Evolutionary conservation across 2,329 filamentous ascomycete genomes (phyloP), one percentile per base, ranked within the genome.

Genomic region (Dryadomyces quercus-mongolicae): DNA sequence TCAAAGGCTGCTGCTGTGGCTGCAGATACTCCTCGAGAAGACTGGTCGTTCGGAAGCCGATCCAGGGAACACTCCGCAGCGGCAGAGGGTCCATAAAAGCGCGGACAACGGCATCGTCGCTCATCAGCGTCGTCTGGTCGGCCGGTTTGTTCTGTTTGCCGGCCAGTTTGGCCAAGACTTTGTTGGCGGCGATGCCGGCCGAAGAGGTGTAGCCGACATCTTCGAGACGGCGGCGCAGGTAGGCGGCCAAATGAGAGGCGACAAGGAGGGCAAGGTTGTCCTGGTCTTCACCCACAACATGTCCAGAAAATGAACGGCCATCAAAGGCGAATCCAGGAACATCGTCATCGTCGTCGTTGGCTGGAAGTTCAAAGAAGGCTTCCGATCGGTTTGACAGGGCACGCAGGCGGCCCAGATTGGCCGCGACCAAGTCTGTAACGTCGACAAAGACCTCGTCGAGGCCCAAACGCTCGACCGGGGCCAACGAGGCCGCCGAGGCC

Each of bases 391-490:
- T 18, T 1, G 65, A 59, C 62, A 84, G 73, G 20, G 61, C 68
- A 64, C 92, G 94, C 48, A 96, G 68, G 25, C 88, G 73, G 18
- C 74, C 75, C 52, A 84, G 62, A 64, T 96, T 97, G 72, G 91
- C 94, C 46, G 86, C 79, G 54, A 97, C 73, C 60, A 96, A 82
- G 59, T 95, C 88, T 9, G 88, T 92, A 46, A 92, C 86, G 63
- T 97, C 89, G 69, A 88, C 68, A 63, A 83, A 88, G 3, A 95
- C 84, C 73, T 97, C 93, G 66, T 97, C 93, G 59, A 97, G 88
- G 0, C 93, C 92, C 31, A 97, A 71, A 21, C 86, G 80, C 69
- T 97, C 91, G 2, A 85, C 84, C 57, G 81, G 86, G 38, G 74
- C 74, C 58, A 82, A 88, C 43, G 43, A 7, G 8, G 2, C 45